Evolutionary conservation across 2,329 filamentous ascomycete species (phyloP).

Genomic region (Curvularia sp.): DNA sequence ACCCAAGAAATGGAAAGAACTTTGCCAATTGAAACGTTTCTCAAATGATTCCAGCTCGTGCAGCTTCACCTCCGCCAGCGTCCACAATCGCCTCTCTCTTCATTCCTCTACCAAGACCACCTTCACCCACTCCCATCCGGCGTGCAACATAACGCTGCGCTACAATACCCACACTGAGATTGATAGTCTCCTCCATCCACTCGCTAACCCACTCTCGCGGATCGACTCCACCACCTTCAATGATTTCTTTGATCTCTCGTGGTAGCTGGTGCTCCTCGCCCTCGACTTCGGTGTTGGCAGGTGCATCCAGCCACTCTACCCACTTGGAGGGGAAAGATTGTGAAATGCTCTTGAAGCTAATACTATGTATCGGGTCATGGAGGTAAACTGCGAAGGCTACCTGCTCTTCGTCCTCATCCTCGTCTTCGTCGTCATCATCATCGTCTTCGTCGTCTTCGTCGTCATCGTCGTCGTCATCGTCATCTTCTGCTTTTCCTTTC

Average conservation of each 20-base stretch:
- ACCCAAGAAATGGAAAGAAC: conserved; percentile 10
- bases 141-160: conserved; percentile 95
- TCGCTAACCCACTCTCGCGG: conserved; percentile 97
- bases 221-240: conserved; percentile 77
- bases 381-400: conserved; percentile 80
- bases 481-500: conserved; percentile 59
- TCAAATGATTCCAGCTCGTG: conserved; percentile 58
- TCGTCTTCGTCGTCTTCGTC: neutral
- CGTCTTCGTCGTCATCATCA: neutral
- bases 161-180: conserved; percentile 79
- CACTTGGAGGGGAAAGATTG: conserved; percentile 85
- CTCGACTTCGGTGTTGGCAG: conserved; percentile 38
- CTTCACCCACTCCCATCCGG: conserved; percentile 94
- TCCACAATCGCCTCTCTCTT: conserved; percentile 63
- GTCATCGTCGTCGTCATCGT: conserved; percentile 67
- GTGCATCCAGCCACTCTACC: conserved; percentile 86
- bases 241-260: conserved; percentile 85
- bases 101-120: conserved; percentile 67
- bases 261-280: conserved; percentile 68
- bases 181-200: conserved; percentile 91
- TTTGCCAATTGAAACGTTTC: neutral
- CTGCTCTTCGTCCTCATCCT: conserved; percentile 68
- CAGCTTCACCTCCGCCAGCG: conserved; percentile 66
- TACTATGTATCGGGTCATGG: conserved; percentile 87
- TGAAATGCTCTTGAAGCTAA: conserved; percentile 82